Base-by-base conservation (phyloP, 1,139 yeast species). In the Pichia sp. region DNA sequence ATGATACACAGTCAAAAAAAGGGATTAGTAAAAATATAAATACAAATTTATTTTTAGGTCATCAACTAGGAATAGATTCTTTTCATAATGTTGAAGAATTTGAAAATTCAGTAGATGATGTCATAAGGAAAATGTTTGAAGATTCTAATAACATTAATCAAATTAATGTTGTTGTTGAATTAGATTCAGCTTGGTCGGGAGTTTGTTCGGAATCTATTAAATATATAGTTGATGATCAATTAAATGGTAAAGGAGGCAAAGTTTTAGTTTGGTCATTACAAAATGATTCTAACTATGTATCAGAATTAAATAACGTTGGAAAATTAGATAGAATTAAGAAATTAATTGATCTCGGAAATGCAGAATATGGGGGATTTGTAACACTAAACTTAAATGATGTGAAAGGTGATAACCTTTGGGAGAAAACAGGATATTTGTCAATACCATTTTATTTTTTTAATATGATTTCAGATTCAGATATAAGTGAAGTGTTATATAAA, bases 181-280 rank as follows among this genome's bases (percentile, higher is more conserved):
- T 82, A 6, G 92, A 85, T 58, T 71, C 78, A 33, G 84, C 83
- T 0, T 92, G 97, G 97, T 82, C 90, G 36, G 96, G 96, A 0
- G 82, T 85, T 54, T 65, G 86, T 1, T 62, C 68, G 32, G 71
- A 71, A 38, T 55, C 81, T 52, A 51, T 89, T 30, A 59, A 68
- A n/a, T 30, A 43, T 25, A 23, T 48, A 10, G 46, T 50, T 22
- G 53, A 51, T 35, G 49, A 44, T 26, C 53, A 50, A 37, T 35
- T 51, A 3, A 39, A 50, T 29, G 52, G 53, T 8, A 38, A 43
- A 24, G 39, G 42, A 4, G 38, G 39, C 3, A 43, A 42, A 34
- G 55, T 86, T 0, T 76, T 85, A 64, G 64, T 76, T 0, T 82
- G 84, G 82, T 77, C 73, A 0, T 48, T 74, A 20, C 67, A 65